Evolutionary conservation across 768 basidiomycete species (phyloP).

Genomic region (Lactarius sanguifluus): DNA sequence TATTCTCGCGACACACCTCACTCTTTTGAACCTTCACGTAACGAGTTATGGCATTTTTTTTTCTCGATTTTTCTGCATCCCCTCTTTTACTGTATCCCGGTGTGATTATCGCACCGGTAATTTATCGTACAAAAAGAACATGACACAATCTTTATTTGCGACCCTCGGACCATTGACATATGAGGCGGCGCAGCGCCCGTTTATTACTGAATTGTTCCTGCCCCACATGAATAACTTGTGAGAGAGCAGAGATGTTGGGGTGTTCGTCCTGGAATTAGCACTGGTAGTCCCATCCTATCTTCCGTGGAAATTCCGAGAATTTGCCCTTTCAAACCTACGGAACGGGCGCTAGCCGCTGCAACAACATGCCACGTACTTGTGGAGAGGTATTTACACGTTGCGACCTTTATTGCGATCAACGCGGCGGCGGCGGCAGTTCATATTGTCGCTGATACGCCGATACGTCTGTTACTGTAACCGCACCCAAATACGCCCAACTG

Average conservation of each 20-base stretch:
- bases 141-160: conserved; percentile 6
- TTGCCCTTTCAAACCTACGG: neutral
- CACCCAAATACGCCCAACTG: neutral
- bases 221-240: neutral
- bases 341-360: neutral
- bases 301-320: neutral
- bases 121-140: conserved; percentile 18
- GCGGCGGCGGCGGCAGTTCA: neutral
- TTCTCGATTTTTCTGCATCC: neutral
- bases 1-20: conserved; percentile 5
- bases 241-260: neutral
- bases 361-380: too few relatives aligned
- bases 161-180: too few relatives aligned
- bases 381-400: neutral
- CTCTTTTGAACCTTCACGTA: conserved; percentile 9
- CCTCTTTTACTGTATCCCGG: conserved; percentile 3
- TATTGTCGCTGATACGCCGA: neutral
- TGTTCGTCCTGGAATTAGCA: neutral
- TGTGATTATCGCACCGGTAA: conserved; percentile 7
- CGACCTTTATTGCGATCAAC: neutral
- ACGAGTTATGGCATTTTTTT: conserved; percentile 12
- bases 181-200: conserved; percentile 7
- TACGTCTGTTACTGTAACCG: neutral
- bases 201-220: neutral
- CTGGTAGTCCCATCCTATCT: neutral